Evolutionary conservation across 1,139 yeast species (phyloP).

Genomic region (Saccharomyces hybrid): DNA sequence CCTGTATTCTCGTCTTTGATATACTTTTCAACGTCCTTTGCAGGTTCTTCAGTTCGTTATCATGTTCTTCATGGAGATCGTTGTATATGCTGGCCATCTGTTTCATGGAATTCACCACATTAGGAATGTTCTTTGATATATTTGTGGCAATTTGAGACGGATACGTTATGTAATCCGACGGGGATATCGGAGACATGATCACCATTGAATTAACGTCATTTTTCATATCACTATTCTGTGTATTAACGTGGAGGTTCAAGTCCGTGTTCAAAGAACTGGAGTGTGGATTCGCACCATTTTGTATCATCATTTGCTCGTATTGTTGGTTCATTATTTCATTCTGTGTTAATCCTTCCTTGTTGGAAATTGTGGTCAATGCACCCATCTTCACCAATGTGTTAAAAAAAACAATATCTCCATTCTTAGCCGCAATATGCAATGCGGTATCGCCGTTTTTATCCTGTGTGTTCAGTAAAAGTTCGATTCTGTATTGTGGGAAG

Average conservation of each 20-base stretch:
- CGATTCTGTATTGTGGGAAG: conserved; percentile 44
- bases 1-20: conserved; percentile 16
- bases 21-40: conserved; percentile 21
- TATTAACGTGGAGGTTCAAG: not conserved
- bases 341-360: conserved; percentile 65
- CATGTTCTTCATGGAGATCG: conserved; percentile 18
- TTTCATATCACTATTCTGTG: not conserved
- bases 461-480: conserved; percentile 60
- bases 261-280: not conserved
- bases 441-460: conserved; percentile 87
- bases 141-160: conserved; percentile 31
- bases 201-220: not conserved
- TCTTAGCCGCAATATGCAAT: conserved; percentile 70
- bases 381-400: conserved; percentile 65
- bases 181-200: not conserved
- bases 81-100: conserved; percentile 47
- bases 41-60: conserved; percentile 15
- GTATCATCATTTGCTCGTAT: conserved; percentile 16
- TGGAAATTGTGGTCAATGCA: conserved; percentile 63
- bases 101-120: conserved; percentile 33
- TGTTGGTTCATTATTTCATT: conserved; percentile 47
- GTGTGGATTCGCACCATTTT: not conserved
- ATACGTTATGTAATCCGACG: conserved; percentile 20
- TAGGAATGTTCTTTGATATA: conserved; percentile 26
- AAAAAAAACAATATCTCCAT: conserved; percentile 68